Percentiles rank a stretch among this genome's conserved stretches.
Conservation (phyloP, 441 rosid genomes). For the Theobroma grandiflorum region DNA sequence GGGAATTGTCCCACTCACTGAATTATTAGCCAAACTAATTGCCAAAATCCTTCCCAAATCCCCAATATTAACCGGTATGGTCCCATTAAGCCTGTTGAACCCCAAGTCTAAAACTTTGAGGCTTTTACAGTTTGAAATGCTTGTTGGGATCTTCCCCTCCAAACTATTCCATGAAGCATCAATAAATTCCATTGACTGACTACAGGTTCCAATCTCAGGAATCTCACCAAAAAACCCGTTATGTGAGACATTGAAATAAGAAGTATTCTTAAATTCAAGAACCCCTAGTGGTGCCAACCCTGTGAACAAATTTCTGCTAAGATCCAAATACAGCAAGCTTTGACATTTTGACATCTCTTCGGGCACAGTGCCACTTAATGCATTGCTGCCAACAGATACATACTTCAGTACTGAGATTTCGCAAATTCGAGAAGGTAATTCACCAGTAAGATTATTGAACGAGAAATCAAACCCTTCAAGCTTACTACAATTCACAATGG, state of each 20-base stretch:
- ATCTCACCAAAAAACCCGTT: conserved; percentile 76
- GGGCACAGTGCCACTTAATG: conserved; percentile 64
- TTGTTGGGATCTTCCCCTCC: conserved; percentile 62
- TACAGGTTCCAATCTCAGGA: conserved; percentile 62
- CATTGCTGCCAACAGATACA: conserved; percentile 70
- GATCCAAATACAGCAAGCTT: conserved; percentile 67
- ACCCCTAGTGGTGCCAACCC: conserved; percentile 77
- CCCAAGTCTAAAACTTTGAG: conserved; percentile 82
- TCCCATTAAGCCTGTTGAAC: conserved; percentile 73
- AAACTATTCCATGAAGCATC: conserved; percentile 82
- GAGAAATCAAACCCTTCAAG: conserved; percentile 91
- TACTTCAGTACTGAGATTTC: conserved; percentile 62
- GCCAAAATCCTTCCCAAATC: conserved; percentile 62
- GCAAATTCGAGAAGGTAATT: conserved; percentile 68
- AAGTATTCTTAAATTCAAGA: conserved; percentile 63
- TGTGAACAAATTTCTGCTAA: conserved; percentile 69
- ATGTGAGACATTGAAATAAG: conserved; percentile 68
- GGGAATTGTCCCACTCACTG: conserved; percentile 68
- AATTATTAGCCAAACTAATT: conserved; percentile 78
- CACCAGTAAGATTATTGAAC: conserved; percentile 74
- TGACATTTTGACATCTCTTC: conserved; percentile 63
- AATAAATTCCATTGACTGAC: conserved; percentile 62
- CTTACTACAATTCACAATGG: conserved; percentile 64
- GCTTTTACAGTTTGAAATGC: conserved; percentile 68
- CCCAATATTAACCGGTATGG: conserved; percentile 60